Evolutionary conservation across 331 rosid species (phyloP), one percentile per base, ranked within the genome.

Genomic region (Arachis monticola): DNA sequence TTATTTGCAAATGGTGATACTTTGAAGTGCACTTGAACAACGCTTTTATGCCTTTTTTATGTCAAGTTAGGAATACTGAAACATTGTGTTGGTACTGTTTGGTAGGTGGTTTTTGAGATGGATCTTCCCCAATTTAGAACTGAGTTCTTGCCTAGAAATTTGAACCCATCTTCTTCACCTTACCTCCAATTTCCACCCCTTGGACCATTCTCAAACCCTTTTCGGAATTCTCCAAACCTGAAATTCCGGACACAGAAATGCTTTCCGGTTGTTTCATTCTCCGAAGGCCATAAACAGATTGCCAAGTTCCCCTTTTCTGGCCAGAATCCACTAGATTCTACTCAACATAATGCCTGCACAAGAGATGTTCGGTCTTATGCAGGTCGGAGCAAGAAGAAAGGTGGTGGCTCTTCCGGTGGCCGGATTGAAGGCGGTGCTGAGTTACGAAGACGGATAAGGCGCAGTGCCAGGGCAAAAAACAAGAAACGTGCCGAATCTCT

Each of bases 351-450:
- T 75, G 57, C 42, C 42, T 59, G 67, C 41, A n/a, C 14, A 10
- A 81, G 81, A 14, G 88, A 85, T 48, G 22, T 88, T n/a, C 84
- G 87, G 46, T 41, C 64, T 4, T 80, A 67, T 67, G 93, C 97
- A n/a, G 95, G 92, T 27, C 89, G 94, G 70, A 87, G 90, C 84
- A 88, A 89, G 80, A 90, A 86, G 78, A n/a, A 75, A 0, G 88
- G 86, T 48, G 81, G 81, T 3, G 81, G 85, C 2, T 74, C 90
- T 22, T 83, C 94, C 22, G 46, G 83, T 0, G 87, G 97, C 7
- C 82, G 96, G n/a, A 70, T 85, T 5, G 93, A 88, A 63, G 91
- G 95, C 40, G 67, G 52, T 77, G 89, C 93, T 0, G 89, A 91
- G 44, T 85, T 80, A 8, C 87, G 87, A 0, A 87, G 90, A 45